phyloP scores from a whole-genome alignment of 192 early-diverging fungal species.

The Pilaira anomala region DNA sequence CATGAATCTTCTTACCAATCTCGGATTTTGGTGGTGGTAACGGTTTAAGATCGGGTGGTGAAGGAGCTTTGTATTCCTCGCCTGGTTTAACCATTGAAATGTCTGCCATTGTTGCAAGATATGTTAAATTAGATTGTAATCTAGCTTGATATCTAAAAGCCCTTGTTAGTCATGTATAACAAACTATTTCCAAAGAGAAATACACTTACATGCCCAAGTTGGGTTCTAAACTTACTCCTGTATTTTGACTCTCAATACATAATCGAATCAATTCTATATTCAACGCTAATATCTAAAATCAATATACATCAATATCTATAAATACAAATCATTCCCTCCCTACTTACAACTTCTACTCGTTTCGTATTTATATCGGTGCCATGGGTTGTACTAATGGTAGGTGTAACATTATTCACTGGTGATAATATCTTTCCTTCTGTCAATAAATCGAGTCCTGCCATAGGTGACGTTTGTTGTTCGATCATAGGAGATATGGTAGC shows the following conservation, averaged over 20 bases:
- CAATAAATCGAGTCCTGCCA: neutral
- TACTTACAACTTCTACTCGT: slow-evolving; percentile 27
- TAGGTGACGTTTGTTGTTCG: neutral
- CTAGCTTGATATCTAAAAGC: slow-evolving; percentile 36
- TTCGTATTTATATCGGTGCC: slow-evolving; percentile 23
- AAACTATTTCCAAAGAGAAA: no score
- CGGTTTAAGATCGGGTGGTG: slow-evolving; percentile 29
- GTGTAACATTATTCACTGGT: neutral
- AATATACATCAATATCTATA: neutral
- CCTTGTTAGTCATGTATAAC: neutral
- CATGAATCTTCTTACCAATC: slow-evolving; percentile 19
- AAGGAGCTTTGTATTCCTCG: slow-evolving; percentile 31
- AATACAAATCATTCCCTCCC: neutral
- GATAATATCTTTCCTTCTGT: slow-evolving; percentile 3
- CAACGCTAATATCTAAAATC: slow-evolving; percentile 26
- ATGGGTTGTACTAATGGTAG: neutral
- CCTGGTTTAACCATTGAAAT: slow-evolving; percentile 30
- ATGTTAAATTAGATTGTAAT: slow-evolving; percentile 38
- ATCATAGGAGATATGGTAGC: slow-evolving; percentile 9
- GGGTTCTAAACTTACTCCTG: slow-evolving; percentile 14
- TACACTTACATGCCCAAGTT: slow-evolving; percentile 32
- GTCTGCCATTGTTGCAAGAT: slow-evolving; percentile 40
- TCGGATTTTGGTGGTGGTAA: slow-evolving; percentile 29
- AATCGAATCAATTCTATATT: slow-evolving; percentile 37
- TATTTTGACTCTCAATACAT: slow-evolving; percentile 23